Evolutionary conservation across 257 asterid species (phyloP), one percentile per base, ranked within the genome.

Genomic region (Datura wrightii): DNA sequence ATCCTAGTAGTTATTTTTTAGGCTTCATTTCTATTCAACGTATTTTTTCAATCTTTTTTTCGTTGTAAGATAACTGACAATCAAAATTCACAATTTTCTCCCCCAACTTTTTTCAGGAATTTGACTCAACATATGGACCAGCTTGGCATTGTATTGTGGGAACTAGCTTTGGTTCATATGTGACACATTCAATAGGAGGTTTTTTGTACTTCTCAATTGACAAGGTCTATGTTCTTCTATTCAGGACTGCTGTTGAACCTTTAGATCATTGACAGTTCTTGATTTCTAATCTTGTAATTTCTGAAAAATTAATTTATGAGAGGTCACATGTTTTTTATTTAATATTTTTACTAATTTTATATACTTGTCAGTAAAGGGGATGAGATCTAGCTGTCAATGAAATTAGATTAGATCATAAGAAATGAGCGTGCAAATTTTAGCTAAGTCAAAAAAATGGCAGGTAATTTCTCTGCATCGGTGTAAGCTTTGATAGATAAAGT

Each of bases 81-180:
- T 72, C 41, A 74, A 44, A 72, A 44, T 46, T 48, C 59, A 74
- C 59, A 3, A 5, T n/a, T 2, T 37, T 36, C 31, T 66, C 52
- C 85, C 54, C 85, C 54, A 36, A 63, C 42, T 34, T 53, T 46
- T 52, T 84, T 24, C 88, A 95, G 98, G 97, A 95, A 48, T 95
- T 95, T 67, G 98, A 95, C 88, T 88, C 92, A 2, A 87, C 90
- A 0, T 93, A 95, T 79, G 98, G 98, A 63, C 97, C 98, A 36
- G 98, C 98, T 48, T 93, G 98, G 98, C 97, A 95, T 89, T 95
- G 98, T 90, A 90, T 95, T 1, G 98, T 95, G 1, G 98, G 97
- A 72, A 92, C 90, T 0, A 95, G 97, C 89, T 93, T 93, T 52
- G 98, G 98, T 16, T 95, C 98, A 6, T 95, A 92, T 60, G 98